Evolutionary conservation across 2,329 filamentous ascomycete genomes (phyloP), one percentile per base, ranked within the genome.

Genomic region (Trichocomaceae sp.): DNA sequence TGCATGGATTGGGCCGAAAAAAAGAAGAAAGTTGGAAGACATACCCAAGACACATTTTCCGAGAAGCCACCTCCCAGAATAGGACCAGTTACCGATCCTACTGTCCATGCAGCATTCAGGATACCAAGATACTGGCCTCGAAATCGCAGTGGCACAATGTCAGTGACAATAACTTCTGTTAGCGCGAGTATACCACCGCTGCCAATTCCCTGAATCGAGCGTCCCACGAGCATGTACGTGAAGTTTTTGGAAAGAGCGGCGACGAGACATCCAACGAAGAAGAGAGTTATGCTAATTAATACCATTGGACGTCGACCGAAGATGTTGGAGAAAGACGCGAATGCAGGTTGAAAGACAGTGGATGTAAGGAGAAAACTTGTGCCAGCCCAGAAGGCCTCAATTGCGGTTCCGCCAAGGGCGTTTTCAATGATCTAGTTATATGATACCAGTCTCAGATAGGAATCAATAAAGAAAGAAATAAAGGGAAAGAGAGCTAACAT

Each of bases 311-410:
- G 71, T 1, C 80, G 71, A 2, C 81, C 80, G 57, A 77, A 82
- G n/a, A 82, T 70, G 51, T 81, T 73, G 13, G 75, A 71, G 0
- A 79, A 58, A 58, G 82, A 77, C 1, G 77, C 78, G 44, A 75
- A 76, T 0, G 81, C 58, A 0, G 80, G 80, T 50, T 78, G 78
- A 2, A 79, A 66, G 1, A 74, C 72, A 0, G 85, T 83, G 46
- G 79, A 82, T 8, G 82, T 80, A 1, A 88, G 74, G 3, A 88
- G 74, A 63, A 86, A 88, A 17, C 81, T 81, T 3, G 84, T 87
- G 1, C 84, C 85, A n/a, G 81, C 79, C 85, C 84, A 88, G 66
- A 88, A 87, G 0, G 83, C 82, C 68, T 87, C 75, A 31, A 83
- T 77, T 2, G 79, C 80, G 0, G 74, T 76, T 44, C 80, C 80